Base-by-base conservation (phyloP, 1,284 basidiomycete species). In the Boletus mariae region DNA sequence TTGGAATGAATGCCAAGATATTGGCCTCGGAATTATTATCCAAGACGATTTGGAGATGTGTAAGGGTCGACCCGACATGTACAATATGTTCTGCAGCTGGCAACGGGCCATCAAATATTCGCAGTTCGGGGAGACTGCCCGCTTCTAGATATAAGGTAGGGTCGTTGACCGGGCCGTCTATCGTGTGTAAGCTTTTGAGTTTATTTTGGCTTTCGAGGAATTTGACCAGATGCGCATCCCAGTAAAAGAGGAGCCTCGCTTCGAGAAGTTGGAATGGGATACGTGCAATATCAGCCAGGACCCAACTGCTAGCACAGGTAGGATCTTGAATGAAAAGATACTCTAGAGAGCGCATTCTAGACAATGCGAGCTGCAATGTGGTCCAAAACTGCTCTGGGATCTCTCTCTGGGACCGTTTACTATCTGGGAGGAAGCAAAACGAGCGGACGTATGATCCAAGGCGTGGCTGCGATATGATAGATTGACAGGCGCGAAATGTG, bases 191-290 rank as follows among this genome's bases (percentile, higher is more conserved):
- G 32, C 56, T 68, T 54, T 48, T 57, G 46, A 67, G 64, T 48
- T 66, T 68, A 45, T 69, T 70, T 52, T 67, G 69, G 55, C 62
- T 70, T 49, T 70, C 67, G 38, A 70, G 54, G 54, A 71, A 67
- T 49, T 64, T 70, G 56, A 65, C 64, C 1, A 69, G 46, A 47
- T 68, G 63, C 0, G 23, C 7, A 25, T 68, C 68, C 65, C 65
- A 67, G 49, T 55, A 49, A 37, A 67, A 61, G 48, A 65, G 51
- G 28, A 69, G 55, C 10, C 46, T 57, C 2, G 65, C 68, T 48
- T 71, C 69, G 47, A 58, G 49, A 40, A 70, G 67, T 49, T 71
- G 67, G 53, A 71, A 67, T 2, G 64, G 69, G 32, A 67, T 67
- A 20, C 43, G 66, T 17, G 65, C 53, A 13, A 57, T 57, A 46